Conservation (phyloP, 2,329 filamentous ascomycete genomes). For the Venturiaceae sp. region DNA sequence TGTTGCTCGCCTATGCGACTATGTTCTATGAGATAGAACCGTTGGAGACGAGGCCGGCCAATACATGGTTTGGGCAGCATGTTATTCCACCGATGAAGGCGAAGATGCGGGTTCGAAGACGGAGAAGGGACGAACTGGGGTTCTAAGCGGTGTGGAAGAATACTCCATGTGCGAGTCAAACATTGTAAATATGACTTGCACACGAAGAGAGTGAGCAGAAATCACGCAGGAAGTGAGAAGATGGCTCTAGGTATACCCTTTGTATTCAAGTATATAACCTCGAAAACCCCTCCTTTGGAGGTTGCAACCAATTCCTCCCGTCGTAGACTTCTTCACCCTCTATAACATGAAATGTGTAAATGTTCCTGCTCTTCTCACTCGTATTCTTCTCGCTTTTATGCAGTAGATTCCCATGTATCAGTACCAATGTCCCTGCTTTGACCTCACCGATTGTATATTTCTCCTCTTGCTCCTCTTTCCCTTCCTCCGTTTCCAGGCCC, state of each 20-base stretch:
- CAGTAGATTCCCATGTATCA: slow-evolving; percentile 92
- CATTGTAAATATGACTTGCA: too few species aligned
- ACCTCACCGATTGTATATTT: slow-evolving; percentile 76
- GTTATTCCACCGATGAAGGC: slow-evolving; percentile 6
- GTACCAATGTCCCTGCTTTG: slow-evolving; percentile 78
- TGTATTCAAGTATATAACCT: not conserved
- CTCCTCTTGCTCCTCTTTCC: slow-evolving; percentile 33
- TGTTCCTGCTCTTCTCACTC: slow-evolving; percentile 77
- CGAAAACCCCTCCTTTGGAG: slow-evolving; percentile 63
- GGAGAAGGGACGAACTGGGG: not conserved
- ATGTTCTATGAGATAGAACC: slow-evolving; percentile 12
- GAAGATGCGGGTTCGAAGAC: slow-evolving; percentile 6
- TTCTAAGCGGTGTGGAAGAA: slow-evolving; percentile 1
- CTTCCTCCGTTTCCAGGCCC: slow-evolving; percentile 27
- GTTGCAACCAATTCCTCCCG: slow-evolving; percentile 85
- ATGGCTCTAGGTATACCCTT: not conserved
- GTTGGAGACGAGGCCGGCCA: slow-evolving; percentile 9
- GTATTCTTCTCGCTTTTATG: slow-evolving; percentile 94
- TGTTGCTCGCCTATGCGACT: slow-evolving; percentile 11
- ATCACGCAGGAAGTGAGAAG: not conserved
- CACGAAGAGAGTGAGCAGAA: too few species aligned
- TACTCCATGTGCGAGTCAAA: too few species aligned
- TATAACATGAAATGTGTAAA: slow-evolving; percentile 92
- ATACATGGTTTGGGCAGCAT: slow-evolving; percentile 7
- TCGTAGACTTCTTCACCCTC: slow-evolving; percentile 77